Evolutionary conservation across 1,139 yeast genomes (phyloP), one percentile per base, ranked within the genome.

Genomic region (Protomyces lactucae-debilis): DNA sequence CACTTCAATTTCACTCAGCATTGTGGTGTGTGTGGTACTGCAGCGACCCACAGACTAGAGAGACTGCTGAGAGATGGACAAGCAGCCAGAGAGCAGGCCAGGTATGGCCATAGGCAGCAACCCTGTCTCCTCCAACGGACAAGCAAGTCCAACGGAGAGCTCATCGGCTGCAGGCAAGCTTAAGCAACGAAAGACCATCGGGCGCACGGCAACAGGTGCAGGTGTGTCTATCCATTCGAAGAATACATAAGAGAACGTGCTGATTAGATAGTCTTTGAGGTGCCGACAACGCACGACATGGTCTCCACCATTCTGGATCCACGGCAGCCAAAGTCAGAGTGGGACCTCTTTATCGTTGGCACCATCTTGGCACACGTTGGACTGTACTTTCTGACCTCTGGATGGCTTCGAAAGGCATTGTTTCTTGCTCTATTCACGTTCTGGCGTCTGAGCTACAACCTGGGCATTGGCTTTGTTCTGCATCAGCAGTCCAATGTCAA

Each of bases 251-350:
- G 52, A 23, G n/a, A 12, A 25, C 37, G 14, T 54, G 55, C 67
- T 57, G 52, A 65, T 60, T 28, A 37, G 40, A 12, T 35, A 67
- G 75, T 72, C 14, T 88, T 88, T 70, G 74, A 76, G 21, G 93
- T 88, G 5, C 96, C 96, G 1, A 83, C 83, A 70, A 89, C 96
- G 32, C 88, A 86, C 71, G 96, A 89, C 73, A 88, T 89, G 95
- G 88, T 89, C 40, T 81, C 90, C 69, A 86, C 95, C 28, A 60
- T 60, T 39, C 52, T 60, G 21, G 95, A 88, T 75, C 96, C 96
- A 1, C 80, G 85, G 1, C 76, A 88, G 61, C 80, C 83, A 61
- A 90, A 89, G 73, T 85, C 93, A 0, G 76, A 83, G 65, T 81
- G 86, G 60, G 96, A 89, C 72, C 69, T 82, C 25, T 70, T 82